Evolutionary conservation across 768 basidiomycete genomes (phyloP), one percentile per base, ranked within the genome.

Genomic region (Tricholoma furcatifolium): DNA sequence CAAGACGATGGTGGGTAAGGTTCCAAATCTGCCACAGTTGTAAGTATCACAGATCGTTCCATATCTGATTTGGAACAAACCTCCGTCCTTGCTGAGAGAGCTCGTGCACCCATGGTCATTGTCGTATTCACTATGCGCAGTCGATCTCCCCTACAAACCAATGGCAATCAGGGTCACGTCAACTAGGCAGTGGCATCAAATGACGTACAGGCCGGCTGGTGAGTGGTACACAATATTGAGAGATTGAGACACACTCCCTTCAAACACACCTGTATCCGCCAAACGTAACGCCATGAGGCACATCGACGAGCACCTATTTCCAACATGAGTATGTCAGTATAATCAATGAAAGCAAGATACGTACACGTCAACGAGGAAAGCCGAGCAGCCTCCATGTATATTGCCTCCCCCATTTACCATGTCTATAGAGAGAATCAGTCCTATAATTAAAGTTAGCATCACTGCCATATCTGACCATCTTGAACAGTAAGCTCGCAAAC

Each of bases 351-450:
- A 27, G 9, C 8, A 20, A 12, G 43, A 15, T 15, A 70, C 76
- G 24, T 41, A 79, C 83, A 74, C 58, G 63, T 84, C 82, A 36
- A 83, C 73, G 4, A 85, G 64, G 47, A 77, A 72, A 0, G 79
- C 81, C 2, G 77, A 71, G 56, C 82, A 84, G 17, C 75, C 81
- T 23, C 82, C 83, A 43, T 85, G 83, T 1, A 84, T 58, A 38
- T 63, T 72, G n/a, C 73, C 72, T 3, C 43, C 57, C 17, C 67
- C 70, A 54, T 83, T 83, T 8, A 83, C 46, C 81, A 84, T 83
- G 54, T 84, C 82, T 84, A 21, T 42, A 14, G 39, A 8, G 10
- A n/a, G 23, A 23, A 20, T 45, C 40, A 23, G 24, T 45, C 27
- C 30, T 20, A 45, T 40, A 40, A 9, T 41, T 35, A 15, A 18